Base-by-base conservation (phyloP, 345 rosid species). In the Populus simonii region DNA sequence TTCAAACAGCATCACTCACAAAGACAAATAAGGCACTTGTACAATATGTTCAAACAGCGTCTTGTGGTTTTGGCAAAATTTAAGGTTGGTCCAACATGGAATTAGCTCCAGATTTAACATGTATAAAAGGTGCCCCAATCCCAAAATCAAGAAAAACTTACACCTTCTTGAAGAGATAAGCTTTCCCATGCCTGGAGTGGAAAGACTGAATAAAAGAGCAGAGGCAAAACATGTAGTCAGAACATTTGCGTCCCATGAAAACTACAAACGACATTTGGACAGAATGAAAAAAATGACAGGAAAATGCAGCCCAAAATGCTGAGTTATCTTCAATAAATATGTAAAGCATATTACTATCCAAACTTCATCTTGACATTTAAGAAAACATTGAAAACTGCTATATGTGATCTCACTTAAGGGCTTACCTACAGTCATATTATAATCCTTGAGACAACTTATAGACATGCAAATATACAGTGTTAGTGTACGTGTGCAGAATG, bases 101-200 rank as follows among this genome's bases (percentile, higher is more conserved):
- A 27, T 65, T 20, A 31, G 12, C 22, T 41, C 22, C 3, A 72
- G 49, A 49, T 66, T 74, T 75, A 53, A 69, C 29, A 27, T 25
- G 68, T 31, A 35, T 38, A 35, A 80, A 39, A 77, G 82, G 74
- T 62, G 36, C 66, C 81, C 78, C 68, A 84, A 80, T 31, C 71
- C 83, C 80, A 68, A 82, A 81, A 66, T 70, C 78, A 78, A 71
- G 86, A 80, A 88, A 83, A 81, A 91, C 99, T 96, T 94, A 96
- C 99, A 94, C 99, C 83, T 91, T 92, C 70, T 72, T 82, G 92
- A 96, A 96, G 86, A 96, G 98, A 87, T 94, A 96, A 80, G 99
- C 99, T 85, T 88, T 91, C 85, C 99, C 99, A 87, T 96, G 94
- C 86, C 87, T 92, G 90, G 86, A 22, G 70, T 90, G 92, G 89